Conservation (phyloP, 495 filamentous ascomycete species). For the Aspergillus indologenus region DNA sequence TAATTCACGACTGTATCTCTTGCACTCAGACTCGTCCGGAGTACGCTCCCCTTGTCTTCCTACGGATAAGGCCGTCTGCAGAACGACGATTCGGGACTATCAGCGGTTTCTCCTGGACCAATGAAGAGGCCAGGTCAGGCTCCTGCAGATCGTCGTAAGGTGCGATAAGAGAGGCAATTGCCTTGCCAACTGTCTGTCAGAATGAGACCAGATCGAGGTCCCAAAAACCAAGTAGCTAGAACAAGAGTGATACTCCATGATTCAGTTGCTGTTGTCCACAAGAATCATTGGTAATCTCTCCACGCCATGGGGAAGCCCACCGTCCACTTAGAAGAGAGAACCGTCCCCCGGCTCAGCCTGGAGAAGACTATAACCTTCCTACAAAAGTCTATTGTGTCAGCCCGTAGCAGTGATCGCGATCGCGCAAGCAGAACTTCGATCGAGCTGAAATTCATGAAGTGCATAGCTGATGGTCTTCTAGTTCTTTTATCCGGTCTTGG, state of each 20-base stretch:
- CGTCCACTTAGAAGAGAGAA: neutral
- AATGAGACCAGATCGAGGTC: neutral
- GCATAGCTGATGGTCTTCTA: neutral
- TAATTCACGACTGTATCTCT: too few species aligned
- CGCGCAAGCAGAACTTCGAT: neutral
- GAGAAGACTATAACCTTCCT: neutral
- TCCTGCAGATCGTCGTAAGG: constrained; percentile 2
- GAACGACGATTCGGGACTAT: constrained; percentile 6
- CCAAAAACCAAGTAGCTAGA: neutral
- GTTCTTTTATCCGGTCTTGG: neutral
- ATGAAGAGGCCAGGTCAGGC: neutral
- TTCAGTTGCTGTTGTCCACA: neutral
- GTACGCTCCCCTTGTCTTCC: neutral
- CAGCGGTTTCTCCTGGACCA: neutral
- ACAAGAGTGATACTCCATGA: neutral
- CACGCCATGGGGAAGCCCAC: neutral
- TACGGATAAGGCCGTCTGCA: constrained; percentile 3
- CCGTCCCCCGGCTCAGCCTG: neutral
- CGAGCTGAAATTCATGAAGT: neutral
- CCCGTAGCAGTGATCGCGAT: neutral
- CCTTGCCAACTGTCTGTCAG: constrained; percentile 1
- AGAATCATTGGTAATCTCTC: neutral
- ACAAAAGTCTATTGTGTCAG: neutral
- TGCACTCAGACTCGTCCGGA: too few species aligned
- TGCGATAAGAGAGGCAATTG: constrained; percentile 1